Base-by-base conservation (phyloP, 139 green algal genomes). In the Chlamydomonas sphaeroides region DNA sequence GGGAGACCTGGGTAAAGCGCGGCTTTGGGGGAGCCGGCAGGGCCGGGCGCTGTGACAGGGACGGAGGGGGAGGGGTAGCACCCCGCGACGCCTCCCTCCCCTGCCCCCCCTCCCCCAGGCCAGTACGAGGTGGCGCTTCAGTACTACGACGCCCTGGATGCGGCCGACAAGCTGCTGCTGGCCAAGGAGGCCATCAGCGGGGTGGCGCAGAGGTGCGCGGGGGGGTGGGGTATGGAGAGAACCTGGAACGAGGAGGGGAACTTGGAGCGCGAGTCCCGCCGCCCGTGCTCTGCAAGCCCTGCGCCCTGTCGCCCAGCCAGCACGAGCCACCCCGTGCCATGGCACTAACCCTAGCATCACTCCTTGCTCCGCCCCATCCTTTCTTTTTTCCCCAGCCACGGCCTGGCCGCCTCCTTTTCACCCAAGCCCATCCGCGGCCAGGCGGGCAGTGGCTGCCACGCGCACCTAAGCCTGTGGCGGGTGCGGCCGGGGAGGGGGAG, bases 401-500 rank as follows among this genome's bases (percentile, higher is more conserved):
- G 79, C 20, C 66, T 93, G 53, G 32, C 80, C 38, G 91, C 85
- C 7, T 86, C 56, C 38, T 93, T 94, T 42, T 65, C 92, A 41
- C 93, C 93, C 35, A 95, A 95, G 86, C 78, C 81, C 0, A 41
- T 79, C 7, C 17, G 49, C 0, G 61, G 49, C 8, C n/a, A 76
- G 0, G 90, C 90, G 7, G 92, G 87, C 71, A 90, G n/a, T 39
- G 92, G 91, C 21, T 73, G 28, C 17, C 93, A 96, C 86, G 49
- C 76, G 30, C 92, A 96, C 78, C 48, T 96, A 32, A 94, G 88
- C 80, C 51, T 95, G 14, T 91, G 84, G 84, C 78, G 87, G 82
- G 87, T 87, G 51, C 1, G 63, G n/a, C 41, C 1, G 30, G n/a
- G 15, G 1, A 21, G 68, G 25, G 68, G 45, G 30, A 45, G 25